Percentiles rank a stretch among this genome's conserved stretches.
These are phyloP conservation scores for Echium plantagineum DNA, from an alignment of 257 asterid species.

Conservation along the genomic window DNA sequence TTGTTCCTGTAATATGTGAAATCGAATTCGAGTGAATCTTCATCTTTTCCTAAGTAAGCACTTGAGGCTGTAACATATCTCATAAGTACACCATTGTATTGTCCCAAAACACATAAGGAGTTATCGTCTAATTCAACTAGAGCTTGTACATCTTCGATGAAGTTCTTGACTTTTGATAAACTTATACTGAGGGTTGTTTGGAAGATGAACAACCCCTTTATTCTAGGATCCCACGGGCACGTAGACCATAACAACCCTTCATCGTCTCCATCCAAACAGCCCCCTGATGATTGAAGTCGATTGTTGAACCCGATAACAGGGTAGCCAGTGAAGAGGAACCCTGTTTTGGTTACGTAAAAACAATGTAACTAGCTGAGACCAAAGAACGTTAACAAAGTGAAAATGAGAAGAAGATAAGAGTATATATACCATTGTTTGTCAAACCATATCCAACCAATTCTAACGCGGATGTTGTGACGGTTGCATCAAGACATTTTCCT, in stretches of 20 bases:
- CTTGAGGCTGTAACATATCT: conserved; percentile 18
- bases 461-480: neutral
- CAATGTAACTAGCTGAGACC: neutral
- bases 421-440: conserved; percentile 21
- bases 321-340: conserved; percentile 11
- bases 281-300: conserved; percentile 22
- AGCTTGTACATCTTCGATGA: conserved; percentile 14
- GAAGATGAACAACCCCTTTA: conserved; percentile 16
- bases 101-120: conserved; percentile 11
- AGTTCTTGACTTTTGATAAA: conserved; percentile 15
- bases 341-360: conserved; percentile 1
- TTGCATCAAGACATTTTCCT: conserved; percentile 15
- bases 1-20: conserved; percentile 18
- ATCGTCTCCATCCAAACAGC: conserved; percentile 15
- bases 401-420: neutral
- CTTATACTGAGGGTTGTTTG: conserved; percentile 16
- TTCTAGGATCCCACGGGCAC: conserved; percentile 22
- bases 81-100: conserved; percentile 17
- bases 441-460: conserved; percentile 11
- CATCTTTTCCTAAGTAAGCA: conserved; percentile 21
- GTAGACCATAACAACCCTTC: conserved; percentile 8
- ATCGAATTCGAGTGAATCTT: conserved; percentile 20
- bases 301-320: conserved; percentile 18
- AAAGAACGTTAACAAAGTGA: too few relatives aligned
- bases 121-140: conserved; percentile 10